A percentile compares a stretch with the other conserved stretches of the same genome.
Conservation (phyloP, 2,329 filamentous ascomycete genomes). For the Neofusicoccum cordaticola region DNA sequence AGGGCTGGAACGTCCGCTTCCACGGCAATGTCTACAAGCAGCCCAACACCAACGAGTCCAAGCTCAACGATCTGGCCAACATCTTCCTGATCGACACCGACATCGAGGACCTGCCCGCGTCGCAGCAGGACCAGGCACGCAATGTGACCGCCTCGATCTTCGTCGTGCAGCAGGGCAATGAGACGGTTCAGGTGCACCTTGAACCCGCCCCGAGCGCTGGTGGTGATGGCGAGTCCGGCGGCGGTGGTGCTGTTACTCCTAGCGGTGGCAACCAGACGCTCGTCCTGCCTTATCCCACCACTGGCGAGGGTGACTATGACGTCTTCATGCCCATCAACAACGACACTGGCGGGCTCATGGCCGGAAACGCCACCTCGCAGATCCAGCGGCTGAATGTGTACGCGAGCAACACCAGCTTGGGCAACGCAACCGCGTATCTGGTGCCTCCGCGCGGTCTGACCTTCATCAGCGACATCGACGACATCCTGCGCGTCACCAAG, state of each 20-base stretch:
- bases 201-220: constrained; percentile 58
- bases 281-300: constrained; percentile 64
- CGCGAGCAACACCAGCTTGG: constrained; percentile 61
- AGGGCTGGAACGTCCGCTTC: constrained; percentile 72
- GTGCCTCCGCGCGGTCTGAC: constrained; percentile 69
- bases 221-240: constrained; percentile 47
- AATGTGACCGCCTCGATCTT: constrained; percentile 73
- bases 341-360: constrained; percentile 52
- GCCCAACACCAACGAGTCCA: constrained; percentile 63
- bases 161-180: constrained; percentile 67
- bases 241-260: constrained; percentile 50
- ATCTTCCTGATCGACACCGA: constrained; percentile 66
- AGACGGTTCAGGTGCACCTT: constrained; percentile 63
- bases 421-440: constrained; percentile 74
- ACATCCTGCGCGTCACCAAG: constrained; percentile 76
- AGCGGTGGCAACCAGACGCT: constrained; percentile 62
- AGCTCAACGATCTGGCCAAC: constrained; percentile 67
- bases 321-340: constrained; percentile 64
- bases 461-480: constrained; percentile 74
- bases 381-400: constrained; percentile 70
- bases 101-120: constrained; percentile 57
- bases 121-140: constrained; percentile 64
- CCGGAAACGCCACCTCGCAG: constrained; percentile 62
- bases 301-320: constrained; percentile 68
- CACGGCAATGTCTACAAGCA: constrained; percentile 82